Conservation (phyloP, 192 early-diverging fungal species). For the Backusella macrospora region DNA sequence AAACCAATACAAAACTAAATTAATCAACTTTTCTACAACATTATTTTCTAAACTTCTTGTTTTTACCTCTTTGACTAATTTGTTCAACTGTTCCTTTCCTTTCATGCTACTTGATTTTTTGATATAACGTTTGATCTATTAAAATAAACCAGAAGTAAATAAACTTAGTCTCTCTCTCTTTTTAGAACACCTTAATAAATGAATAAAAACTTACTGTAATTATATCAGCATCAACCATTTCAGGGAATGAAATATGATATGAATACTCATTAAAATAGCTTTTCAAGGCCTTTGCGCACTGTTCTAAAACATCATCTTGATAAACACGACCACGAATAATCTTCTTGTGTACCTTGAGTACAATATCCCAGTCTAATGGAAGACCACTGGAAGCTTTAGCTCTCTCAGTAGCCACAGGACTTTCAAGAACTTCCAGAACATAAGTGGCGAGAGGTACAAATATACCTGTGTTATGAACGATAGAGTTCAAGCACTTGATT, state of each 20-base stretch:
- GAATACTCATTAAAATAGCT: slow-evolving; percentile 76
- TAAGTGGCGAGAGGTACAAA: slow-evolving; percentile 87
- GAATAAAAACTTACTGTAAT: slow-evolving; percentile 54
- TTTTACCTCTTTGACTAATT: slow-evolving; percentile 78
- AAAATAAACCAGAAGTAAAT: not conserved
- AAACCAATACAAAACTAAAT: not conserved
- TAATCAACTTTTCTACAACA: not conserved
- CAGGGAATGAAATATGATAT: slow-evolving; percentile 91
- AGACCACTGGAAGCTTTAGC: slow-evolving; percentile 74
- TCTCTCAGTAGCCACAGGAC: slow-evolving; percentile 60
- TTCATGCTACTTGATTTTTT: slow-evolving; percentile 80
- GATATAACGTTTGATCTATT: slow-evolving; percentile 77
- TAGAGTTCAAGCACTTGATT: slow-evolving; percentile 69
- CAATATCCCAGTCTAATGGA: slow-evolving; percentile 76
- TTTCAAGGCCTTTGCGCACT: slow-evolving; percentile 71
- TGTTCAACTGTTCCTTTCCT: slow-evolving; percentile 80
- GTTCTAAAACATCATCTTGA: slow-evolving; percentile 83
- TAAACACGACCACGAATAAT: slow-evolving; percentile 87
- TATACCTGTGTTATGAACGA: slow-evolving; percentile 70
- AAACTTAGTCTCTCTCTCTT: not conserved
- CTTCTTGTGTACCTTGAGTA: slow-evolving; percentile 79
- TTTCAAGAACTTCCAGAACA: slow-evolving; percentile 81
- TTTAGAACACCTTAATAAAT: not conserved
- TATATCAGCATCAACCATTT: slow-evolving; percentile 86
- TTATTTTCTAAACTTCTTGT: not conserved